Evolutionary conservation across 192 early-diverging fungal genomes (phyloP).

Genomic region (Phlyctochytrium planicorne): DNA sequence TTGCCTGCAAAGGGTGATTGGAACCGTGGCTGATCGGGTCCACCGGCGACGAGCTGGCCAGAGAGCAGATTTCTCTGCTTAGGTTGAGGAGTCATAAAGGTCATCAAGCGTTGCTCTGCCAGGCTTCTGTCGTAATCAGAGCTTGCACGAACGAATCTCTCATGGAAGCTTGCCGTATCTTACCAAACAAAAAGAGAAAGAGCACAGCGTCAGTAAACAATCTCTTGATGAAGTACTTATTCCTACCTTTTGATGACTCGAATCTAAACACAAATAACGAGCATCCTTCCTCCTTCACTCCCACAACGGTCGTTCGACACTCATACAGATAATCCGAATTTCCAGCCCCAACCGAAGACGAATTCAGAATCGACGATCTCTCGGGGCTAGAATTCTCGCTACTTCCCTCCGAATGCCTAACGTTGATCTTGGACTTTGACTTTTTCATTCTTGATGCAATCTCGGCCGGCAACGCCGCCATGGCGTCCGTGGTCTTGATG

Average conservation of each 20-base stretch:
- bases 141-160: neutral
- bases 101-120: neutral
- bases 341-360: neutral
- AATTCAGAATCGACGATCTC: no score
- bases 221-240: no score
- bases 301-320: slow-evolving; percentile 12
- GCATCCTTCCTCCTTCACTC: slow-evolving; percentile 5
- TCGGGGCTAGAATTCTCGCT: no score
- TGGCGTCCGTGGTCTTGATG: no score
- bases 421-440: no score
- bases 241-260: slow-evolving; percentile 1
- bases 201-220: neutral
- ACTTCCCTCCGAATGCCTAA: no score
- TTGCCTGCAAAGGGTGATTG: neutral
- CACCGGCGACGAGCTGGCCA: slow-evolving; percentile 9
- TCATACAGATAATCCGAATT: slow-evolving; percentile 18
- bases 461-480: no score
- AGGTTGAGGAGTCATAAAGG: slow-evolving; percentile 8
- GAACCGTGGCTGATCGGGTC: neutral
- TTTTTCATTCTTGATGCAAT: no score
- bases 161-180: slow-evolving; percentile 5
- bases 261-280: slow-evolving; percentile 7
- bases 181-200: neutral
- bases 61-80: slow-evolving; percentile 8
- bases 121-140: neutral